Base-by-base conservation (phyloP, 257 asterid genomes). In the Solanum peruvianum region DNA sequence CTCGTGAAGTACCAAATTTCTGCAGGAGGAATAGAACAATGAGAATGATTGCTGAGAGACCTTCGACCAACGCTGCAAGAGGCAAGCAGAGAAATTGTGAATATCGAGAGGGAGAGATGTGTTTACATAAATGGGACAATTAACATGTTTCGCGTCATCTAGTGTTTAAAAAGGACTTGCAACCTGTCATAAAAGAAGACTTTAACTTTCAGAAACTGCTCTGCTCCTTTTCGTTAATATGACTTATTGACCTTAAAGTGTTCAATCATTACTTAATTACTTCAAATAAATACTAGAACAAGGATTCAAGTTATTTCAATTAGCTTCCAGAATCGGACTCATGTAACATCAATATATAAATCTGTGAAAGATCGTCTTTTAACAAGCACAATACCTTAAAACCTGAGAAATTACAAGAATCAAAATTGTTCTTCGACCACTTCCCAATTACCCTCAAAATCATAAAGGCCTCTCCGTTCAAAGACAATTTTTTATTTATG, bases 1-100 rank as follows among this genome's bases (percentile, higher is more conserved):
- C 96, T 92, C 92, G 87, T 23, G 93, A 91, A 71, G 93, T 90
- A 18, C 93, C 93, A 86, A 86, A 89, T 85, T 87, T 91, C 73
- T 91, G 93, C 75, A 91, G 89, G 87, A 90, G 90, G 90, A 91
- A 91, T 21, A 90, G 77, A 86, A 86, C 85, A 88, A 91, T 86
- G 39, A 91, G 91, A 73, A 87, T 84, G 35, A 82, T 56, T 64
- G 93, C 93, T 33, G 92, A 90, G 86, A 91, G 87, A 71, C 90
- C 89, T 85, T 89, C 90, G 4, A 91, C 92, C 88, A 82, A 39
- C 1, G 90, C 92, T 91, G 92, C 89, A 91, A 84, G 85, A 35
- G 33, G 86, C n/a, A 86, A 88, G 70, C 25, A 44, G 71, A 33
- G 67, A 84, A 27, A 71, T 70, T 81, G 52, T 41, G 56, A 75